Percentiles rank a stretch among this genome's conserved stretches.
These are phyloP conservation scores for Paracamarosporium sp. DNA, from an alignment of 2,329 filamentous ascomycete genomes.

Conservation along the genomic window DNA sequence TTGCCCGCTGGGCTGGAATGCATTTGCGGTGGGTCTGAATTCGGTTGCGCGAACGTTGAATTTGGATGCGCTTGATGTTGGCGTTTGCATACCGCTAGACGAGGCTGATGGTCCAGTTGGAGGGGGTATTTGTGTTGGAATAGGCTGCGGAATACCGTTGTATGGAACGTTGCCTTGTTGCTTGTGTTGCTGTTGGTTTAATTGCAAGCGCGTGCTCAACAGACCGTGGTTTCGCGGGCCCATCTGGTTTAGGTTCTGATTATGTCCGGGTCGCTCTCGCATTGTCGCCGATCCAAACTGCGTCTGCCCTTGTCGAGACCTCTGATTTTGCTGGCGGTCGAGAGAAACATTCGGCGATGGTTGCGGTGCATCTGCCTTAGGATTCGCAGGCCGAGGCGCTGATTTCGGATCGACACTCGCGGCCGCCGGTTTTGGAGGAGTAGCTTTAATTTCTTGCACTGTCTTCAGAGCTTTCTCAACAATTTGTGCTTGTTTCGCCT, in stretches of 20 bases:
- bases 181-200: constrained; percentile 61
- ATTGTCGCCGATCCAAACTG: constrained; percentile 54
- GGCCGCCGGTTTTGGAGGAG: constrained; percentile 52
- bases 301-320: constrained; percentile 48
- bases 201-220: constrained; percentile 58
- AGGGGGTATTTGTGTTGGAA: constrained; percentile 69
- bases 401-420: constrained; percentile 40
- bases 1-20: constrained; percentile 75
- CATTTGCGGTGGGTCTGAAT: constrained; percentile 83
- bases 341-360: constrained; percentile 35
- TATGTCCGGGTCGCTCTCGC: constrained; percentile 47
- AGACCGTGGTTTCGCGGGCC: constrained; percentile 51
- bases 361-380: constrained; percentile 41
- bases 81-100: constrained; percentile 60
- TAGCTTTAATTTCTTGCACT: constrained; percentile 61
- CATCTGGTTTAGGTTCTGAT: constrained; percentile 50
- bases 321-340: constrained; percentile 57
- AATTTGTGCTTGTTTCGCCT: constrained; percentile 91
- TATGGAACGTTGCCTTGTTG: constrained; percentile 45
- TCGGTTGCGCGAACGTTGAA: constrained; percentile 72
- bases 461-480: constrained; percentile 85
- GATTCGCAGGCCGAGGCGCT: constrained; percentile 39
- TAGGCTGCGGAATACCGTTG: constrained; percentile 61
- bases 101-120: constrained; percentile 72
- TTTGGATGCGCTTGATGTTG: constrained; percentile 59